These are phyloP conservation scores for Huntiella moniliformis DNA, from an alignment of 2,329 filamentous ascomycete species.

Conservation along the genomic window DNA sequence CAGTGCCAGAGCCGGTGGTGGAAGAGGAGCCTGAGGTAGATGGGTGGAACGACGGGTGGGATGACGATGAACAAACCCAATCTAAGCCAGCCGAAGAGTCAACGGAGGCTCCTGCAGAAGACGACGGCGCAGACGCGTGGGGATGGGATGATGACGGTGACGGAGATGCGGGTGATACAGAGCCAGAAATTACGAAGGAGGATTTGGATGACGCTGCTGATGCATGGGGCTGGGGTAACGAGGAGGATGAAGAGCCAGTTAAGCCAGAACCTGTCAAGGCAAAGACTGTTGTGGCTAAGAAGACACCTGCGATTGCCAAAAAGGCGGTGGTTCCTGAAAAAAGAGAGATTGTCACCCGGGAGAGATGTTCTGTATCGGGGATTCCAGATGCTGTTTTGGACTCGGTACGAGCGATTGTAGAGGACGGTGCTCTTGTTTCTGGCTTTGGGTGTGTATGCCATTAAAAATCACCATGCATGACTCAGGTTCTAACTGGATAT, in stretches of 20 bases:
- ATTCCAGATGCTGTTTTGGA: constrained; percentile 64
- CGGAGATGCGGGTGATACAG: constrained; percentile 10
- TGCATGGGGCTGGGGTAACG: constrained; percentile 73
- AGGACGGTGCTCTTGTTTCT: constrained; percentile 43
- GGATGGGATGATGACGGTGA: constrained; percentile 54
- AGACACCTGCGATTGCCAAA: constrained; percentile 15
- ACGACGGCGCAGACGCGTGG: constrained; percentile 50
- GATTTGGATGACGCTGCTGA: constrained; percentile 35
- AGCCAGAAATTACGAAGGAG: constrained; percentile 11
- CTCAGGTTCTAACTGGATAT: constrained; percentile 15
- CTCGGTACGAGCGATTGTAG: constrained; percentile 39
- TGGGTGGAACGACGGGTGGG: constrained; percentile 71
- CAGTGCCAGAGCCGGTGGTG: constrained; percentile 32
- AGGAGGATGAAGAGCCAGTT: constrained; percentile 28
- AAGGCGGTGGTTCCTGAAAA: constrained; percentile 15
- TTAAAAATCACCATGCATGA: not conserved
- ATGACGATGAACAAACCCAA: constrained; percentile 33
- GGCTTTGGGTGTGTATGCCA: constrained; percentile 24
- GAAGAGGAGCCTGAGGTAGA: constrained; percentile 22
- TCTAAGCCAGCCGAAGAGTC: constrained; percentile 14
- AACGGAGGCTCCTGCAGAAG: constrained; percentile 16
- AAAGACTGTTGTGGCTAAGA: constrained; percentile 9
- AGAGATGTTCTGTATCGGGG: constrained; percentile 75
- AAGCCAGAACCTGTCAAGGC: not conserved
- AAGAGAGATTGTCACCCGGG: constrained; percentile 58